Conservation (phyloP, 1,139 yeast species). For the Wickerhamomyces sp. region DNA sequence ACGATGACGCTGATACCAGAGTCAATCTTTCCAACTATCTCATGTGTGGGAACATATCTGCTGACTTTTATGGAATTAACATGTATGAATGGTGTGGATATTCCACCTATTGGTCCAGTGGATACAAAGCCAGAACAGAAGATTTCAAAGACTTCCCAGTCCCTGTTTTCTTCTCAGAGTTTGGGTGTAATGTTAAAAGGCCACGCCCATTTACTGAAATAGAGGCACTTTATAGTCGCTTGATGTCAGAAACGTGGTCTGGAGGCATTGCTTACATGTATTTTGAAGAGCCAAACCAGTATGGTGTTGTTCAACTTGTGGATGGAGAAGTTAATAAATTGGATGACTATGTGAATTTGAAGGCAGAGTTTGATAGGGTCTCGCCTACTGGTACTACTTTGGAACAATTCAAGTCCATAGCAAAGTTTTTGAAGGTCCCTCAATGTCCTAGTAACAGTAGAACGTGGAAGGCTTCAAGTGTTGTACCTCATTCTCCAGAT, state of each 20-base stretch:
- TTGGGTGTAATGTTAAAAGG: constrained; percentile 50
- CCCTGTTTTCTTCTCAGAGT: constrained; percentile 60
- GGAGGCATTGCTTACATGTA: constrained; percentile 92
- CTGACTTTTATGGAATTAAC: constrained; percentile 56
- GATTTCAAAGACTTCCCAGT: constrained; percentile 44
- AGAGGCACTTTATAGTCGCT: constrained; percentile 50
- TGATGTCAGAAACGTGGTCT: constrained; percentile 82
- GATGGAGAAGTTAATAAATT: constrained; percentile 40
- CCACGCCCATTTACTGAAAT: constrained; percentile 70
- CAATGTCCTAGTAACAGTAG: constrained; percentile 28
- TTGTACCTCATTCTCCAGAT: constrained; percentile 54
- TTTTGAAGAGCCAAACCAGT: constrained; percentile 74
- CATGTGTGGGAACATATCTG: constrained; percentile 38
- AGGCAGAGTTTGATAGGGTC: constrained; percentile 31
- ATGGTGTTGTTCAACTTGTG: constrained; percentile 65
- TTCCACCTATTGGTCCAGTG: constrained; percentile 51
- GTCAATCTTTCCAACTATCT: constrained; percentile 43
- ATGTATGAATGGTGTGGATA: constrained; percentile 71
- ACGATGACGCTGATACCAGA: constrained; percentile 53
- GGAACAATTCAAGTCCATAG: constrained; percentile 17
- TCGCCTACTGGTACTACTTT: constrained; percentile 31
- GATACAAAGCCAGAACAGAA: constrained; percentile 49
- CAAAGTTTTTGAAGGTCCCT: not conserved
- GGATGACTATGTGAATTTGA: constrained; percentile 38
- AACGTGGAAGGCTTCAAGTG: constrained; percentile 40